Percentiles rank a stretch among this genome's conserved stretches.
Evolutionary conservation across 139 green algal genomes (phyloP).

Genomic region (Raphidocelis subcapitata): DNA sequence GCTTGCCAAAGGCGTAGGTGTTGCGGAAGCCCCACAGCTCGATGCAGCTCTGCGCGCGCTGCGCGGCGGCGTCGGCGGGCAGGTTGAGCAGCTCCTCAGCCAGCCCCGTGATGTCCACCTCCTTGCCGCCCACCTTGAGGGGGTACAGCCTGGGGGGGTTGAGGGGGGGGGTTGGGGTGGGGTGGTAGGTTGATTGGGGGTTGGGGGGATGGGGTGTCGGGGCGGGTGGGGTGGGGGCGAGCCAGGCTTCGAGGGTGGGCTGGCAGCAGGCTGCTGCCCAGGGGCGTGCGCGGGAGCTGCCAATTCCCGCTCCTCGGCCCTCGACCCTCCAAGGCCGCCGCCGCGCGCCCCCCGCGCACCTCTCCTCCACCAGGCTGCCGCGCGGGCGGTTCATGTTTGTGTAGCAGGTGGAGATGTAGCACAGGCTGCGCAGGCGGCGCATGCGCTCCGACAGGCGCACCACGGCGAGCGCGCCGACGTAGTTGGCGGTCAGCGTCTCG

Average conservation of each 20-base stretch:
- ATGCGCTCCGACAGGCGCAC: conserved; percentile 6
- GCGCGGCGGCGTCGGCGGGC: conserved; percentile 26
- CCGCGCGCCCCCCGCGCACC: conserved; percentile 40
- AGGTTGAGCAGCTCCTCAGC: conserved; percentile 32
- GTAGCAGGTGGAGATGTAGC: conserved; percentile 47
- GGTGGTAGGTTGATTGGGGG: background rate
- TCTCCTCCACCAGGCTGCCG: conserved; percentile 39
- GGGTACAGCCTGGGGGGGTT: background rate
- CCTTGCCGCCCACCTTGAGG: too few species aligned
- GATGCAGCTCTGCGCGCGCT: conserved; percentile 15
- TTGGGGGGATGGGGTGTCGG: background rate
- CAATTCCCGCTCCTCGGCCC: conserved; percentile 1
- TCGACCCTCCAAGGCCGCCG: conserved; percentile 16
- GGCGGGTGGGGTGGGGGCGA: background rate
- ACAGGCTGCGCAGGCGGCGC: conserved; percentile 23
- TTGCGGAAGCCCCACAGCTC: conserved; percentile 49
- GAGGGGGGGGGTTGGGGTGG: background rate
- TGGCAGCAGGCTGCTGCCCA: background rate
- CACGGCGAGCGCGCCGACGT: conserved; percentile 16
- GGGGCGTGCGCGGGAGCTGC: background rate
- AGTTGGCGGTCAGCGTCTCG: conserved; percentile 48
- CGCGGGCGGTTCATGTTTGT: conserved; percentile 33
- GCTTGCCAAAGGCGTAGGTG: conserved; percentile 55
- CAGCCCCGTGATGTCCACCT: background rate
- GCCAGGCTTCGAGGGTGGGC: background rate